phyloP scores from a whole-genome alignment of 2,329 filamentous ascomycete genomes.

The Hymenoscyphus albidus region DNA sequence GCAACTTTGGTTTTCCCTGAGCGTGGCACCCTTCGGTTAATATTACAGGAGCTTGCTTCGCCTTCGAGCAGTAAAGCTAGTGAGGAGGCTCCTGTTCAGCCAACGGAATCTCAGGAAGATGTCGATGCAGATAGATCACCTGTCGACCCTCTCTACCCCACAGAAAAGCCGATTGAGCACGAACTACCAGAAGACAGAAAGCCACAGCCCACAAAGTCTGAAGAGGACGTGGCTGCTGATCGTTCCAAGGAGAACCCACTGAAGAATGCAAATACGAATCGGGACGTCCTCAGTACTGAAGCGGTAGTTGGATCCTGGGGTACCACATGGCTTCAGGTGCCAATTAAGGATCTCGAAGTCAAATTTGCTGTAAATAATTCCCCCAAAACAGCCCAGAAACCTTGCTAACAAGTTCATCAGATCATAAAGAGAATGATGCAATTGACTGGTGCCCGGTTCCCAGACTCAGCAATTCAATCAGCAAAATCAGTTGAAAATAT shows the following conservation, averaged over 20 bases:
- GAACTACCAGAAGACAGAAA: constrained; percentile 12
- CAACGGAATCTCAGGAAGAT: constrained; percentile 31
- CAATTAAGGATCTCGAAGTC: constrained; percentile 53
- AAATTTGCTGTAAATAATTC: constrained; percentile 68
- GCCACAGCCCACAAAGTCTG: constrained; percentile 26
- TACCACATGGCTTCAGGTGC: constrained; percentile 53
- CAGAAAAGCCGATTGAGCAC: constrained; percentile 21
- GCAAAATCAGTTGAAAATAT: constrained; percentile 53
- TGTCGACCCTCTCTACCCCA: constrained; percentile 24
- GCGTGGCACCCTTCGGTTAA: constrained; percentile 14
- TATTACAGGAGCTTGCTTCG: constrained; percentile 19
- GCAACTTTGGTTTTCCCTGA: constrained; percentile 25
- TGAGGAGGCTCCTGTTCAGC: constrained; percentile 17
- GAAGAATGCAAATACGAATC: constrained; percentile 17
- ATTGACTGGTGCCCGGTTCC: constrained; percentile 71
- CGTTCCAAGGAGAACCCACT: constrained; percentile 23
- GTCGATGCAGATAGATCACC: constrained; percentile 28
- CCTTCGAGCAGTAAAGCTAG: constrained; percentile 19
- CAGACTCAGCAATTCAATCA: constrained; percentile 63
- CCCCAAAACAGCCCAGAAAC: not conserved
- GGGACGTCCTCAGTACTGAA: constrained; percentile 24
- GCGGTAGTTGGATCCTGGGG: constrained; percentile 44
- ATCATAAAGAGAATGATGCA: constrained; percentile 77
- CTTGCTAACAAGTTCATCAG: constrained; percentile 43
- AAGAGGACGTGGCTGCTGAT: constrained; percentile 32